These are phyloP conservation scores for Solanum sejunctum DNA, from an alignment of 257 asterid species.

Conservation along the genomic window DNA sequence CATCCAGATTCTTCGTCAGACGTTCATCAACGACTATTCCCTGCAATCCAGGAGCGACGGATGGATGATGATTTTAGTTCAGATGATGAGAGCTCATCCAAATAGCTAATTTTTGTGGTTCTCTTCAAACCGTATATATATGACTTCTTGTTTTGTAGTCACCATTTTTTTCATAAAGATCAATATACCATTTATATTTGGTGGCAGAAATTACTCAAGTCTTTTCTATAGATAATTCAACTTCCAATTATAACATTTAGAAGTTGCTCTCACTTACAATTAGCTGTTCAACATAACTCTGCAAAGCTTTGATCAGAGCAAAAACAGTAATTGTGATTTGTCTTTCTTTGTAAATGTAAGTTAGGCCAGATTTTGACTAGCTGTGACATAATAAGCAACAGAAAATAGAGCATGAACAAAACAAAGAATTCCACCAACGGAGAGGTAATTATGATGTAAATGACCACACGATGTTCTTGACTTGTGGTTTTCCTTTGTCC, in stretches of 20 bases:
- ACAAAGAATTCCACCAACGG: constrained; percentile 67
- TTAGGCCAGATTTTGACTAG: constrained; percentile 16
- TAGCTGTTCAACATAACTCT: not conserved
- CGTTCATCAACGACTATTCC: constrained; percentile 37
- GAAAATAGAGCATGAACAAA: constrained; percentile 56
- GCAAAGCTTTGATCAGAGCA: not conserved
- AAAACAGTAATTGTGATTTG: not conserved
- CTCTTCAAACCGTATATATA: not conserved
- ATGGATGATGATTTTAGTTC: constrained; percentile 47
- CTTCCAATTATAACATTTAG: not conserved
- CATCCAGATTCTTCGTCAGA: constrained; percentile 31
- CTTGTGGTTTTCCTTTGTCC: constrained; percentile 55
- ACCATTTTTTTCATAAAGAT: not conserved
- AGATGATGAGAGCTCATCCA: constrained; percentile 36
- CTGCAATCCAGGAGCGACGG: constrained; percentile 53
- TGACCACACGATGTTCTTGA: constrained; percentile 69
- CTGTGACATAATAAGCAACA: constrained; percentile 54
- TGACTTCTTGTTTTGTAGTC: not conserved
- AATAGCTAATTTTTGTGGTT: not conserved
- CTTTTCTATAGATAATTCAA: not conserved
- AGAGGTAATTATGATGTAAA: constrained; percentile 52
- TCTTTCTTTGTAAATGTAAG: not conserved
- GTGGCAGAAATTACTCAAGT: not conserved
- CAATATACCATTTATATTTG: not conserved
- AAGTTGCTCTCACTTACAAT: not conserved